phyloP scores from a whole-genome alignment of 1,284 basidiomycete species.

The Malassezia pachydermatis region DNA sequence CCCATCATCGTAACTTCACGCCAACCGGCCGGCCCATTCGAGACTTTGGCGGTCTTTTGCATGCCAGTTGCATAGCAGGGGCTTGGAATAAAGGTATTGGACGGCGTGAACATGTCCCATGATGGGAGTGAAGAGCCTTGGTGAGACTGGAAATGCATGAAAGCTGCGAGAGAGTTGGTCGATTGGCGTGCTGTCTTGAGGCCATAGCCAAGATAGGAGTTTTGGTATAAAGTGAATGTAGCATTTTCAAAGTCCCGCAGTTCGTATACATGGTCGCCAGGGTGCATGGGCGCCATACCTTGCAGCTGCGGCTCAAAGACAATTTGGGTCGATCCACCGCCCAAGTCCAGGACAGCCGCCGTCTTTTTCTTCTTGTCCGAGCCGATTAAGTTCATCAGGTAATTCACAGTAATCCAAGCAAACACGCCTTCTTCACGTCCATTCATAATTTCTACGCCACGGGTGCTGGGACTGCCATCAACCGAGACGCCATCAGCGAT shows the following conservation, averaged over 20 bases:
- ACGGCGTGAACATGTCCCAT: constrained; percentile 29
- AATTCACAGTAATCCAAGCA: constrained; percentile 97
- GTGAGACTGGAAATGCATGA: constrained; percentile 58
- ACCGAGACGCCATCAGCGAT: constrained; percentile 34
- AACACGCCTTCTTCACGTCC: constrained; percentile 85
- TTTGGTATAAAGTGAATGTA: constrained; percentile 43
- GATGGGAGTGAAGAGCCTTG: constrained; percentile 27
- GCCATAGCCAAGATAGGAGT: constrained; percentile 68
- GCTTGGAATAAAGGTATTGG: constrained; percentile 54
- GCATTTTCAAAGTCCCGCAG: constrained; percentile 51
- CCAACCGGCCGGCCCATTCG: constrained; percentile 48
- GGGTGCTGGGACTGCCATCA: constrained; percentile 16
- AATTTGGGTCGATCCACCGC: constrained; percentile 93
- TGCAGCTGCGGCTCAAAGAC: constrained; percentile 72
- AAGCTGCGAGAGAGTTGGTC: constrained; percentile 80
- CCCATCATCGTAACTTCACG: constrained; percentile 36
- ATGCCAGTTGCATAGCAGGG: constrained; percentile 71
- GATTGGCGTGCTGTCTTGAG: constrained; percentile 77
- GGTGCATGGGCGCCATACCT: constrained; percentile 54
- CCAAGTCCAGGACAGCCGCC: constrained; percentile 91
- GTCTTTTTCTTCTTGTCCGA: constrained; percentile 52
- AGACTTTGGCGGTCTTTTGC: constrained; percentile 60
- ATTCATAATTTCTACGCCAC: constrained; percentile 60
- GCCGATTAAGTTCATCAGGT: constrained; percentile 50
- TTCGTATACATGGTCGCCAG: constrained; percentile 88